phyloP scores from a whole-genome alignment of 345 rosid species.

The Arabis hirsuta region DNA sequence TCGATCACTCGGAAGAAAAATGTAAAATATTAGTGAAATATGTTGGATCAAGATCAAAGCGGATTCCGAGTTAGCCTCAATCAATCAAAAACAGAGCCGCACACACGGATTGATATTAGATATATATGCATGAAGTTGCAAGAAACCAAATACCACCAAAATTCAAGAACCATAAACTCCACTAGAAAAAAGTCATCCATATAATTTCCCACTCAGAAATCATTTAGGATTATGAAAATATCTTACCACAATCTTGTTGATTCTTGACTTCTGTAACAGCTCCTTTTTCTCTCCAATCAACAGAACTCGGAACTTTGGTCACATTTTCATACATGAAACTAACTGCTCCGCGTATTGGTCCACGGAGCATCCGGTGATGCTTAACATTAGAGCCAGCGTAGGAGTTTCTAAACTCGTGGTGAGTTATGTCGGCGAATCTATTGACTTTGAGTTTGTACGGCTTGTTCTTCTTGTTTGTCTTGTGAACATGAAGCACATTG shows the following conservation, averaged over 20 bases:
- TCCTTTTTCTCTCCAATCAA: conserved; percentile 59
- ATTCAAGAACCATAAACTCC: not conserved
- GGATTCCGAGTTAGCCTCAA: not conserved
- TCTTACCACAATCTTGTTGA: conserved; percentile 55
- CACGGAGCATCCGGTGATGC: conserved; percentile 45
- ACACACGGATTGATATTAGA: not conserved
- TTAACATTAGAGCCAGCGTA: conserved; percentile 47
- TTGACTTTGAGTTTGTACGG: conserved; percentile 52
- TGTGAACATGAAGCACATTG: conserved; percentile 70
- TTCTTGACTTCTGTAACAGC: conserved; percentile 53
- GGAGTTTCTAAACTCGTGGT: conserved; percentile 49
- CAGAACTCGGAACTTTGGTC: conserved; percentile 39
- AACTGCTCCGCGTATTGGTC: conserved; percentile 39
- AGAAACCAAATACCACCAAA: not conserved
- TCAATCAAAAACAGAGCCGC: conserved; percentile 1
- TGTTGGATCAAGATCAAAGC: not conserved
- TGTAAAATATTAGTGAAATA: not conserved
- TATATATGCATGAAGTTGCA: not conserved
- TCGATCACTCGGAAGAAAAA: not conserved
- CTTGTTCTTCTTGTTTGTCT: conserved; percentile 55
- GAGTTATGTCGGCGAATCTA: conserved; percentile 53
- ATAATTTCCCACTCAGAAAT: not conserved
- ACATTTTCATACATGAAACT: conserved; percentile 48
- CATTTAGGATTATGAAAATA: not conserved
- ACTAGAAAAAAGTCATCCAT: not conserved